Base-by-base conservation (phyloP, 805 yeast species). In the Spathaspora passalidarum region DNA sequence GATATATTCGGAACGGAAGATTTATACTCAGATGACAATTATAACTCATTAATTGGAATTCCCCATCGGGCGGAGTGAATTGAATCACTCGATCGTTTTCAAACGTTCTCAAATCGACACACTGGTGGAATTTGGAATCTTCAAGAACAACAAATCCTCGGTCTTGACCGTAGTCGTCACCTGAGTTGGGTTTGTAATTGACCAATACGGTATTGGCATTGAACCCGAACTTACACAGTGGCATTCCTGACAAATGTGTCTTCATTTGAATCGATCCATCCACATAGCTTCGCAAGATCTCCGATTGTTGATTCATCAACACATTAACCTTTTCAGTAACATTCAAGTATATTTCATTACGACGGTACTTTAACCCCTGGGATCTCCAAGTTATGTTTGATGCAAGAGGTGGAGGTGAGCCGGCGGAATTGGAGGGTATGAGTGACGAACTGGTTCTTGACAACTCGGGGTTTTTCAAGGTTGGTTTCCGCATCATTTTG, bases 1-100 rank as follows among this genome's bases (percentile, higher is more conserved):
- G 86, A 4, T 75, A 67, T 13, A 89, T 75, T 42, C 72, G 71
- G 63, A 89, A 86, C 3, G 97, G 97, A 23, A 87, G 59, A 42
- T 78, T 79, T 48, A 86, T 67, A 51, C 81, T 80, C 56, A 57
- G 68, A 13, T 56, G 48, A 35, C 71, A 60, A 40, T 64, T 68
- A 64, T 89, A 90, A 29, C 80, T 73, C 91, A 90, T 83, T 49
- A 90, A 75, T 62, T 88, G 92, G 60, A 88, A 87, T 43, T 81
- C 80, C 0, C 96, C 96, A 65, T 89, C 96, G 1, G 96, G 96
- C 2, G 96, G 96, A 10, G 82, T 72, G 52, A 90, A 89, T 39
- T 76, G 79, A 47, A 90, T 84, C 19, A 79, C 67, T 35, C 86
- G 69, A 20, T 84, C 82, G 17, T 72, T 59, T 49, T 86, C 89